phyloP scores from a whole-genome alignment of 2,329 filamentous ascomycete species.

The Apiospora pterosperma region DNA sequence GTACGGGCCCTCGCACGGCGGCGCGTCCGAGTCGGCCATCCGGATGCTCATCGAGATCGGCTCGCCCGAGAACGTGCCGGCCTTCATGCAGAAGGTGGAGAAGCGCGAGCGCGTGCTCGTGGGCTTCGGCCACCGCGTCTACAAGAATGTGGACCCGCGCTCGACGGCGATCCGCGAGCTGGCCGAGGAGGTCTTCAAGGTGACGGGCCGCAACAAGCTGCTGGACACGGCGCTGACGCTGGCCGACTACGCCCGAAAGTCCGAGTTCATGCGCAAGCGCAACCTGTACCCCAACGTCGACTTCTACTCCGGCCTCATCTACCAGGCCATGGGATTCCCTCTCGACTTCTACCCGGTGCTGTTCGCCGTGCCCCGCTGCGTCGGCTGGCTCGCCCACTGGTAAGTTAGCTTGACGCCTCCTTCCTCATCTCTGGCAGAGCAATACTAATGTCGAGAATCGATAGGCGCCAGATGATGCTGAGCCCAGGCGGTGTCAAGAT shows the following conservation, averaged over 20 bases:
- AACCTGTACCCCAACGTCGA: constrained; percentile 51
- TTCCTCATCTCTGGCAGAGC: too few relatives aligned
- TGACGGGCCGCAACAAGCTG: constrained; percentile 48
- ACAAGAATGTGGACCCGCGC: constrained; percentile 52
- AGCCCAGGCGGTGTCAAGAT: constrained; percentile 45
- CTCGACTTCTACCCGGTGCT: constrained; percentile 50
- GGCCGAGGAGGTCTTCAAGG: constrained; percentile 46
- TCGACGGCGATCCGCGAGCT: constrained; percentile 46
- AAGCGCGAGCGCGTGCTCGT: constrained; percentile 48
- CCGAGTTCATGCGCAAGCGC: constrained; percentile 45
- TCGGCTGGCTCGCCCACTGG: constrained; percentile 51
- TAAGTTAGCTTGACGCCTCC: too few relatives aligned
- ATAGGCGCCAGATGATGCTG: constrained; percentile 46
- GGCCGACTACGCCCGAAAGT: constrained; percentile 41
- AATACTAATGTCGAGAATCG: too few relatives aligned
- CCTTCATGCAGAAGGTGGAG: constrained; percentile 48
- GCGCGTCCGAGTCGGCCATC: constrained; percentile 56
- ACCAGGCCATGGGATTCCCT: constrained; percentile 51
- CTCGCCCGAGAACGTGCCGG: constrained; percentile 45
- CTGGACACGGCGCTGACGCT: constrained; percentile 46
- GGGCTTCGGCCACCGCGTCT: constrained; percentile 53
- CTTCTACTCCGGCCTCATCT: constrained; percentile 50
- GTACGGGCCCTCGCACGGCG: constrained; percentile 56
- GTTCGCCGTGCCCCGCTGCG: constrained; percentile 47
- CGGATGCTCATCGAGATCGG: constrained; percentile 51